Conservation (phyloP, 495 filamentous ascomycete species). For the Penicillium coffeae region DNA sequence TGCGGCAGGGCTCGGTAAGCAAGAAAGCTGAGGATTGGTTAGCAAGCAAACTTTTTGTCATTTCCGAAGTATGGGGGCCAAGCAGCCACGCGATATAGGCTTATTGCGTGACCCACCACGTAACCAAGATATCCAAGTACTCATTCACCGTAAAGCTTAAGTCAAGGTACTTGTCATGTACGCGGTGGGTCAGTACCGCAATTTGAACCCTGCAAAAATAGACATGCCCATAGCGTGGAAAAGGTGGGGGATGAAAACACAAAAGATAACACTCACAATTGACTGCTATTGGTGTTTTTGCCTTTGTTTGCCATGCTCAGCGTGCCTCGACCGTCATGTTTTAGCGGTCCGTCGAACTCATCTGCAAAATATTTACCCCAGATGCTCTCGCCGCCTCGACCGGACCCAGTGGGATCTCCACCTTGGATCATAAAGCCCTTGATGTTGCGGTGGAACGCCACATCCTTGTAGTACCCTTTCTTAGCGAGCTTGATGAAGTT, state of each 20-base stretch:
- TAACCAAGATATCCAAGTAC: slow-evolving; percentile 2
- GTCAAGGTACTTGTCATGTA: not conserved
- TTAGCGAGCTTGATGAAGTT: slow-evolving; percentile 90
- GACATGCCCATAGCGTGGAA: not conserved
- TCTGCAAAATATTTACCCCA: slow-evolving; percentile 92
- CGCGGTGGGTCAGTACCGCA: not conserved
- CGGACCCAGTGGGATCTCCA: slow-evolving; percentile 66
- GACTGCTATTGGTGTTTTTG: slow-evolving; percentile 90
- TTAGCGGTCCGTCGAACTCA: slow-evolving; percentile 84
- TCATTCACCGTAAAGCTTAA: not conserved
- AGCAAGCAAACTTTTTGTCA: not conserved
- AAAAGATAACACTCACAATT: slow-evolving; percentile 56
- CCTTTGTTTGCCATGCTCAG: slow-evolving; percentile 97
- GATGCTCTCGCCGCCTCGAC: slow-evolving; percentile 77
- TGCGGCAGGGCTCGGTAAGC: slow-evolving; percentile 79
- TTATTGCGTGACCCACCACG: not conserved
- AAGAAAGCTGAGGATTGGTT: slow-evolving; percentile 58
- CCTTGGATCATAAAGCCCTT: slow-evolving; percentile 97
- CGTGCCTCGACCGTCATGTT: slow-evolving; percentile 73
- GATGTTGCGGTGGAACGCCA: slow-evolving; percentile 89
- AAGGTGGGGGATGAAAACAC: not conserved
- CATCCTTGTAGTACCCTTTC: slow-evolving; percentile 80
- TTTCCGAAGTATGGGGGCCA: not conserved
- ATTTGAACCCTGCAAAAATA: not conserved
- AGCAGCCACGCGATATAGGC: not conserved